Conservation (phyloP, 176 grass and related monocot species). For the Triticum aestivum region DNA sequence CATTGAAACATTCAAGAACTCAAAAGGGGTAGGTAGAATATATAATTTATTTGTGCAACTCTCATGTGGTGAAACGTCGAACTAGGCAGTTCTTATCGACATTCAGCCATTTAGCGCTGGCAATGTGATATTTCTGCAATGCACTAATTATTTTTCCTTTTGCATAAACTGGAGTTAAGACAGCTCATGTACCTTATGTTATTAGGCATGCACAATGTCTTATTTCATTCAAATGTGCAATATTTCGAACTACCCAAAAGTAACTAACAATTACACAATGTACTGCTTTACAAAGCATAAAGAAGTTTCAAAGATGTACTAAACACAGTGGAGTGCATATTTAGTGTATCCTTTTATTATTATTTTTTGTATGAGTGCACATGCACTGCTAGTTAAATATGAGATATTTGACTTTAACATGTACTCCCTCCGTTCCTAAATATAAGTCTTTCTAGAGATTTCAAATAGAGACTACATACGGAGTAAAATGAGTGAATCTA, state of each 20-base stretch:
- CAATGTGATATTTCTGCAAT: neutral
- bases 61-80: neutral
- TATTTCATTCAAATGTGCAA: neutral
- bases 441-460: no score
- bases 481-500: no score
- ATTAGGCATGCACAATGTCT: neutral
- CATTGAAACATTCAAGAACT: neutral
- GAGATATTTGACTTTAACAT: neutral
- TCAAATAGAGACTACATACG: no score
- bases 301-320: neutral
- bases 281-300: constrained; percentile 17
- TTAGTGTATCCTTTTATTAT: neutral
- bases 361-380: constrained; percentile 1
- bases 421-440: no score
- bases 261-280: neutral
- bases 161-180: neutral
- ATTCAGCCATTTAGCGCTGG: neutral
- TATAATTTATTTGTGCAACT: neutral
- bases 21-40: neutral
- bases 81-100: neutral
- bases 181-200: neutral
- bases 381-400: neutral
- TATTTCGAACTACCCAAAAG: constrained; percentile 9
- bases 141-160: neutral
- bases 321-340: neutral